Evolutionary conservation across 2,329 filamentous ascomycete genomes (phyloP).

Genomic region (Fusarium heterosporum): DNA sequence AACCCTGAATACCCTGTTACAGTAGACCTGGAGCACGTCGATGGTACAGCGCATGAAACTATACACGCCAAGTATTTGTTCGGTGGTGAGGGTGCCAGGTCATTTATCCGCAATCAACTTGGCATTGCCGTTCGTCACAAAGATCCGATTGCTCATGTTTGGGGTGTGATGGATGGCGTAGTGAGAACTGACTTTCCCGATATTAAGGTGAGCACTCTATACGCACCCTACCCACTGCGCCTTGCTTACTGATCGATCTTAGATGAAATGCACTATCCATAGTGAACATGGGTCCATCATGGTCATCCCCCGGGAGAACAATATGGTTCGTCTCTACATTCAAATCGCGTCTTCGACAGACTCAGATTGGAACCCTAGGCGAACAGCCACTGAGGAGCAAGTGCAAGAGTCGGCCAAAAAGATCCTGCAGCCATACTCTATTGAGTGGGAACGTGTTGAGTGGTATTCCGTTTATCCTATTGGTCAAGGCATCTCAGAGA

Average conservation of each 20-base stretch:
- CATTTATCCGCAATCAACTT: conserved; percentile 72
- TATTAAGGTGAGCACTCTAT: conserved; percentile 67
- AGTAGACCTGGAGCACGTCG: conserved; percentile 80
- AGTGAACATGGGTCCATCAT: conserved; percentile 80
- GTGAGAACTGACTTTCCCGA: conserved; percentile 81
- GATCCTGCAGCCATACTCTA: conserved; percentile 74
- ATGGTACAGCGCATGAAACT: conserved; percentile 76
- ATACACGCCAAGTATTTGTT: conserved; percentile 77
- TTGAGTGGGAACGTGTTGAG: conserved; percentile 74
- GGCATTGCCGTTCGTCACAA: conserved; percentile 78
- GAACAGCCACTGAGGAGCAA: conserved; percentile 70
- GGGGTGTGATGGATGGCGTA: conserved; percentile 81
- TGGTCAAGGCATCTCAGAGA: conserved; percentile 77
- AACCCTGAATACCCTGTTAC: conserved; percentile 80
- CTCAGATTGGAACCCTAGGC: conserved; percentile 70
- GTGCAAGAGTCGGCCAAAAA: conserved; percentile 74
- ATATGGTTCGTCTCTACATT: conserved; percentile 77
- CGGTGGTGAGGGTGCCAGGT: conserved; percentile 77
- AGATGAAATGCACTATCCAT: conserved; percentile 82
- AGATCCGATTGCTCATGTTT: conserved; percentile 77
- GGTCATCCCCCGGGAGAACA: conserved; percentile 79
- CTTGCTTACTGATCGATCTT: conserved; percentile 55
- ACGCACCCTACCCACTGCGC: not conserved
- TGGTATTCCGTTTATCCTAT: conserved; percentile 85
- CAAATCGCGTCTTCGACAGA: conserved; percentile 73